phyloP scores from a whole-genome alignment of 305 asterid species.

The Caryopteris hybrid region DNA sequence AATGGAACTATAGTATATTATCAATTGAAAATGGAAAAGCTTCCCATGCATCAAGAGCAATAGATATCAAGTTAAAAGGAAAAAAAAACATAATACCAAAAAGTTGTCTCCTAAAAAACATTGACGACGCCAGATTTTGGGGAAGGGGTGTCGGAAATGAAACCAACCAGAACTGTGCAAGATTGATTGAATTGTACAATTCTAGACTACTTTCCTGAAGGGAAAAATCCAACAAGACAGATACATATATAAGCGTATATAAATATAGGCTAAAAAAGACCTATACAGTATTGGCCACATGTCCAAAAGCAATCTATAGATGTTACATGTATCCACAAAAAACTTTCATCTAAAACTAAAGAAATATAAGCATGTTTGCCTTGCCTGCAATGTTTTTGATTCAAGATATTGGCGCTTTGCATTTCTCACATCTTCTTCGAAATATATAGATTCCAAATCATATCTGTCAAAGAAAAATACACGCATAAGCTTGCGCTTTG shows the following conservation, averaged over 20 bases:
- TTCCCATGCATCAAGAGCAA: too few relatives aligned
- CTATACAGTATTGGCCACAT: not conserved
- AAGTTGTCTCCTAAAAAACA: not conserved
- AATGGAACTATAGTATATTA: too few relatives aligned
- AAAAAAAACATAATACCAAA: not conserved
- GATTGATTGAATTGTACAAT: too few relatives aligned
- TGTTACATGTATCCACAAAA: not conserved
- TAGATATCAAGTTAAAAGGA: too few relatives aligned
- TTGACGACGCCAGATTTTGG: not conserved
- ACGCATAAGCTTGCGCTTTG: not conserved
- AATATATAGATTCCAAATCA: constrained; percentile 44
- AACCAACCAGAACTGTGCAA: not conserved
- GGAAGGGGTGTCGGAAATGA: not conserved
- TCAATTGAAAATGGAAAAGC: too few relatives aligned
- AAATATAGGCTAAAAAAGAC: not conserved
- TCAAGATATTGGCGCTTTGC: constrained; percentile 43
- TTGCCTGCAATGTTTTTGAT: constrained; percentile 48
- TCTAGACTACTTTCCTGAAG: not conserved
- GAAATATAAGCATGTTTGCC: not conserved
- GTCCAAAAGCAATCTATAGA: not conserved
- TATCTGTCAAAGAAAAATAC: constrained; percentile 36
- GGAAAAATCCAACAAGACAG: not conserved
- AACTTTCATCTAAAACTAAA: not conserved
- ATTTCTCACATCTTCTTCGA: constrained; percentile 56
- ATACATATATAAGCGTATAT: not conserved